These are phyloP conservation scores for Kuraishia floccosa DNA, from an alignment of 805 yeast genomes.

Conservation along the genomic window DNA sequence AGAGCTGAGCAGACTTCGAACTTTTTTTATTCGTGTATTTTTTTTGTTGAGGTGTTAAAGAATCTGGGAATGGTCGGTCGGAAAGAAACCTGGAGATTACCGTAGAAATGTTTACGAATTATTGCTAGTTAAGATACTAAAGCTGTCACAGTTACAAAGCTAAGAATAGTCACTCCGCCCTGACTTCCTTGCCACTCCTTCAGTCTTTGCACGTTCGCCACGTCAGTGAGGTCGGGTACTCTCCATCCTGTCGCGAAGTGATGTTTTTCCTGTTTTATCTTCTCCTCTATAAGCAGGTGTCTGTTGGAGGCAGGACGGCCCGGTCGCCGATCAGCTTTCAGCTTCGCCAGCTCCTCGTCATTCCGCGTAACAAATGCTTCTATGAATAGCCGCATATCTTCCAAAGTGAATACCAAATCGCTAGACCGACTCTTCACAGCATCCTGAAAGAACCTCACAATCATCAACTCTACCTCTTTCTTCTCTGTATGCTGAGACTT, in stretches of 20 bases:
- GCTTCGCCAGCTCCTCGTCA: constrained; percentile 61
- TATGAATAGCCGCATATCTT: constrained; percentile 51
- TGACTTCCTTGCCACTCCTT: constrained; percentile 73
- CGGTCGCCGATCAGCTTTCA: constrained; percentile 59
- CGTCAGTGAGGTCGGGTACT: constrained; percentile 63
- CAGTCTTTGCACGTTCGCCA: constrained; percentile 44
- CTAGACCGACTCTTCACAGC: constrained; percentile 30
- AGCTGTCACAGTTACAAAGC: too few relatives aligned
- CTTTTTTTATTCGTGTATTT: too few relatives aligned
- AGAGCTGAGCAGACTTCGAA: too few relatives aligned
- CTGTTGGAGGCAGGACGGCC: constrained; percentile 75
- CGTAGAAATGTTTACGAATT: too few relatives aligned
- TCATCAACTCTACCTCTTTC: constrained; percentile 46
- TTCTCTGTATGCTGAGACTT: constrained; percentile 47
- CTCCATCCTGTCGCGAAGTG: constrained; percentile 58
- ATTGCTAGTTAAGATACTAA: too few relatives aligned
- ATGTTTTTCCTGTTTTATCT: constrained; percentile 46
- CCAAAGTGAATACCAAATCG: constrained; percentile 29
- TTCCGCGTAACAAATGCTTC: constrained; percentile 55
- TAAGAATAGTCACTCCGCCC: constrained; percentile 64
- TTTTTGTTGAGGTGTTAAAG: too few relatives aligned
- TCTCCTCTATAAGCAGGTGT: constrained; percentile 56
- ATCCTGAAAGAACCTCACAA: constrained; percentile 51
- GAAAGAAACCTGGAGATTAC: too few relatives aligned
- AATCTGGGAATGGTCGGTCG: too few relatives aligned